phyloP scores from a whole-genome alignment of 305 asterid genomes.

The Salvia sclarea region DNA sequence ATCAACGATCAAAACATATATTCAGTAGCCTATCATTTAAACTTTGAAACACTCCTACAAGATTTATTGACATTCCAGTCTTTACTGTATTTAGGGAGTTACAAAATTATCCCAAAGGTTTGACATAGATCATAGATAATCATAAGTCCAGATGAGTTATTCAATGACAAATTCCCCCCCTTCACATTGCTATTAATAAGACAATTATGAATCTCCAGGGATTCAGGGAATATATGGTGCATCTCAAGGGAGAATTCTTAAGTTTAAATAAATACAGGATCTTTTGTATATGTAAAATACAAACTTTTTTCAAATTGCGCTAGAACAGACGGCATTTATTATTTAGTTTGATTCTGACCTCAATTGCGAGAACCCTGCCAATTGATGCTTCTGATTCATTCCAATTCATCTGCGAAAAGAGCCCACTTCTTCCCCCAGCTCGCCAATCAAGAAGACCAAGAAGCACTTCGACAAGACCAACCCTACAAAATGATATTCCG shows the following conservation, averaged over 20 bases:
- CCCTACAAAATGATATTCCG: slow-evolving; percentile 53
- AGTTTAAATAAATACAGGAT: background rate
- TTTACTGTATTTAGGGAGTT: background rate
- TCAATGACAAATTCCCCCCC: background rate
- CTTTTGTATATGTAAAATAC: background rate
- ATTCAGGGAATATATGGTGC: background rate
- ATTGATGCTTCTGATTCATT: slow-evolving; percentile 98
- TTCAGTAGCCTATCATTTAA: slow-evolving; percentile 15
- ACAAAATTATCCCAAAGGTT: background rate
- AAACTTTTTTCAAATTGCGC: background rate
- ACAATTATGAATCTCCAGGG: background rate
- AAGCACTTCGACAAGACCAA: slow-evolving; percentile 96
- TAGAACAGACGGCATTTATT: slow-evolving; percentile 10
- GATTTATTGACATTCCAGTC: too few species aligned
- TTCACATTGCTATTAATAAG: background rate
- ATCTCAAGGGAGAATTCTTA: background rate
- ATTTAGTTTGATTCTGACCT: slow-evolving; percentile 51
- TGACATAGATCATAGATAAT: background rate
- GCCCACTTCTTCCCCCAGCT: slow-evolving; percentile 90
- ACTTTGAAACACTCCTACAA: background rate
- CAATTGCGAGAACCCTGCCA: slow-evolving; percentile 93
- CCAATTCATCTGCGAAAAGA: slow-evolving; percentile 92
- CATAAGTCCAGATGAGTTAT: background rate
- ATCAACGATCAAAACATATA: background rate
- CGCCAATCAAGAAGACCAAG: slow-evolving; percentile 99